These are phyloP conservation scores for Aechmea fasciata DNA, from an alignment of 176 grass and related monocot genomes.

Conservation along the genomic window DNA sequence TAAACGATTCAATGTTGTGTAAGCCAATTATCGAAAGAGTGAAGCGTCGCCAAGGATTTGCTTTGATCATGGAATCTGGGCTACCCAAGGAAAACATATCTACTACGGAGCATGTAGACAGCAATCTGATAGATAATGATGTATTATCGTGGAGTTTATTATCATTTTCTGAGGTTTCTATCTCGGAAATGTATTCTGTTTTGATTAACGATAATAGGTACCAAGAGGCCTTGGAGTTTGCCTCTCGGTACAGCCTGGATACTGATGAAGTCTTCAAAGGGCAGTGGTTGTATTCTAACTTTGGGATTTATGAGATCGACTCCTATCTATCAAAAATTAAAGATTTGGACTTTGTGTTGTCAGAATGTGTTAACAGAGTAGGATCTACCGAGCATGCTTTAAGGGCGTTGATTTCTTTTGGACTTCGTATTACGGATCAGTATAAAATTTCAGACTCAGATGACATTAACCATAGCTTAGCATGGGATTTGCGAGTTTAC, in stretches of 20 bases:
- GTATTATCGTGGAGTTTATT: constrained; percentile 61
- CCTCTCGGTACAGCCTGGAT: constrained; percentile 53
- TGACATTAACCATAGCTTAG: constrained; percentile 31
- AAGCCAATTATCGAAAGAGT: constrained; percentile 60
- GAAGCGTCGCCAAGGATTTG: constrained; percentile 41
- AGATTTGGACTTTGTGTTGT: constrained; percentile 72
- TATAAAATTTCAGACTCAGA: constrained; percentile 56
- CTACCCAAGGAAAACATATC: constrained; percentile 25
- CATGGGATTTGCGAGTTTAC: constrained; percentile 55
- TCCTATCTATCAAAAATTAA: constrained; percentile 65
- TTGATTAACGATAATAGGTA: constrained; percentile 52
- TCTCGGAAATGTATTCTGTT: constrained; percentile 65
- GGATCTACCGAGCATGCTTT: constrained; percentile 52
- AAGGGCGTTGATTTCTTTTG: constrained; percentile 81
- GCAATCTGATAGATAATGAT: constrained; percentile 11
- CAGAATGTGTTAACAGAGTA: constrained; percentile 82
- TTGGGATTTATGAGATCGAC: constrained; percentile 56
- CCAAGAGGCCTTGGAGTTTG: constrained; percentile 63
- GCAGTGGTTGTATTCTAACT: constrained; percentile 49
- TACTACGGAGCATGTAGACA: constrained; percentile 19
- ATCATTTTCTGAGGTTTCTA: constrained; percentile 61
- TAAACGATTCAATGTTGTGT: constrained; percentile 46
- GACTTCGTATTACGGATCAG: constrained; percentile 51
- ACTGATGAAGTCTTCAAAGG: constrained; percentile 87
- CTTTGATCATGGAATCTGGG: constrained; percentile 68